Evolutionary conservation across 805 yeast species (phyloP).

Genomic region (Blastobotrys muscicola): DNA sequence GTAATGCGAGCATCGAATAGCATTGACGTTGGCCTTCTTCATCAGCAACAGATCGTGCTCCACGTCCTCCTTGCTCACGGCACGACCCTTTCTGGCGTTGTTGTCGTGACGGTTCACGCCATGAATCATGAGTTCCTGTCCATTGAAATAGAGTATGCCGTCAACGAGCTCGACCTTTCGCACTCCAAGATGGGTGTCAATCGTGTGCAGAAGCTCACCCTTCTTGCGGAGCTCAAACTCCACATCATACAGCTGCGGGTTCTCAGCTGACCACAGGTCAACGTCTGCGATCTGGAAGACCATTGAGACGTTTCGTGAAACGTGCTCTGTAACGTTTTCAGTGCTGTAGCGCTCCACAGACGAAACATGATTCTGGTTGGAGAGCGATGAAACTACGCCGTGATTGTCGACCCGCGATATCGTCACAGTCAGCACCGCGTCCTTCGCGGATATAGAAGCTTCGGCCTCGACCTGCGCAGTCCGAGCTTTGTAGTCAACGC

Average conservation of each 20-base stretch:
- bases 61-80: slow-evolving; percentile 29
- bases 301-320: background rate
- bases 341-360: slow-evolving; percentile 13
- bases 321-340: background rate
- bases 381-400: background rate
- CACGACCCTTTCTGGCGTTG: slow-evolving; percentile 28
- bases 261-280: slow-evolving; percentile 29
- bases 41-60: slow-evolving; percentile 26
- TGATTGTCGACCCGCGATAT: background rate
- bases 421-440: background rate
- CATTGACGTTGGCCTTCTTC: slow-evolving; percentile 31
- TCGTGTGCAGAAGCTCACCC: slow-evolving; percentile 14
- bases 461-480: slow-evolving; percentile 9
- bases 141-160: slow-evolving; percentile 26
- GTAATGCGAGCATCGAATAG: slow-evolving; percentile 31
- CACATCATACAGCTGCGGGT: slow-evolving; percentile 26
- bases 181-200: slow-evolving; percentile 25
- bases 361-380: background rate
- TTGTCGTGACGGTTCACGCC: slow-evolving; percentile 34
- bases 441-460: slow-evolving; percentile 2
- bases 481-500: slow-evolving; percentile 11
- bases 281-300: slow-evolving; percentile 15
- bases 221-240: slow-evolving; percentile 10
- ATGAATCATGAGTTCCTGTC: slow-evolving; percentile 23
- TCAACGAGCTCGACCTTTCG: slow-evolving; percentile 26